Percentiles rank a stretch among this genome's conserved stretches.
phyloP scores from a whole-genome alignment of 2,329 filamentous ascomycete species.

The Ceratocystis smalleyi region DNA sequence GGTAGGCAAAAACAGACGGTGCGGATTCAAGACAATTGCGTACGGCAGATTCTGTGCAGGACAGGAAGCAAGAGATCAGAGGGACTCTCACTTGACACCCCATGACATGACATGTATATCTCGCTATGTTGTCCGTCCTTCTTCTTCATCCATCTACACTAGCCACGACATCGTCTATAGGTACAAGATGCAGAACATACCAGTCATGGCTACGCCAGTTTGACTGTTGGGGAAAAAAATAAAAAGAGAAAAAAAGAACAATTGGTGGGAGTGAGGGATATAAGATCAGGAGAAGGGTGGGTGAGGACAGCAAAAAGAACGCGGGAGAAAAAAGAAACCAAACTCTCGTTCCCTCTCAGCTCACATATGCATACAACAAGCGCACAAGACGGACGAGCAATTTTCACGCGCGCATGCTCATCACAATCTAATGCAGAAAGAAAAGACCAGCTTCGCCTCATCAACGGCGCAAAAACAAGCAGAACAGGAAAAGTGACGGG shows the following conservation, averaged over 20 bases:
- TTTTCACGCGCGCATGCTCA: not conserved
- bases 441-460: not conserved
- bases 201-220: not conserved
- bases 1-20: not conserved
- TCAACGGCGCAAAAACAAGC: not conserved
- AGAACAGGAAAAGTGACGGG: not conserved
- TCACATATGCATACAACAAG: not conserved
- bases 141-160: not conserved
- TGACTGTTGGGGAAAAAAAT: not conserved
- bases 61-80: no score
- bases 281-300: not conserved
- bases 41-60: no score
- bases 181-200: not conserved
- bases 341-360: not conserved
- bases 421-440: constrained; percentile 1
- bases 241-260: not conserved
- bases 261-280: no score
- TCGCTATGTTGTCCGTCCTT: not conserved
- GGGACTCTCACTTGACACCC: no score
- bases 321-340: not conserved
- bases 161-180: not conserved
- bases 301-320: not conserved
- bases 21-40: no score
- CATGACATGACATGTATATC: not conserved
- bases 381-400: not conserved